Evolutionary conservation across 306 rosid genomes (phyloP), one percentile per base, ranked within the genome.

Genomic region (Cyclanthera cordifolia): DNA sequence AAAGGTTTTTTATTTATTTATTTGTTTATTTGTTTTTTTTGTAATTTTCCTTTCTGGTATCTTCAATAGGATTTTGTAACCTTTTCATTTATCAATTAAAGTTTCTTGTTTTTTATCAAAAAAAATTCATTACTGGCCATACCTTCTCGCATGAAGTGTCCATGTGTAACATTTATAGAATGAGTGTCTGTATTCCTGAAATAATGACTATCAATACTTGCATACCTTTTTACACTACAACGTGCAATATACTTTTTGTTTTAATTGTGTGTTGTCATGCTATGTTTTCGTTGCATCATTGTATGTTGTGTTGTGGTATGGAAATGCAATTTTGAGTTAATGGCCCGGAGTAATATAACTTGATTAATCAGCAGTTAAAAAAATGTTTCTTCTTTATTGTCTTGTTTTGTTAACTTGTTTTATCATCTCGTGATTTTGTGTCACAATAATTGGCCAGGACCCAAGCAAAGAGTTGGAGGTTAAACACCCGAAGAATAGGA

Each of bases 401-500:
- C 8, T 37, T 5, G 8, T 6, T 37, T 37, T 37, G 0, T 53
- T 5, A 52, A 17, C 37, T 34, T 53, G 50, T 61, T 61, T 32
- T 66, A 64, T 64, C 56, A n/a, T 49, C 30, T 72, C 5, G 41
- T 63, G 30, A 1, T 68, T 53, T 65, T 78, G 43, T 74, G 67
- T 51, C 64, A 47, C 80, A 75, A 75, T 77, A 79, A 69, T 84
- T 72, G 71, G 71, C 88, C 50, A 94, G 99, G 90, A 81, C 73
- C 70, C 79, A 32, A 55, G 71, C 78, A 79, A 88, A 79, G 73
- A 71, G 74, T 49, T 82, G 73, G 83, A 82, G 71, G 80, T 65
- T 58, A 83, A 70, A 59, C 52, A 60, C 79, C 77, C 78, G 66
- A 50, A 25, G 25, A 79, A 79, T 73, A 68, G 50, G 39, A 71